Evolutionary conservation across 225 moss, liverwort and hornwort genomes (phyloP), one percentile per base, ranked within the genome.

Genomic region (Straminergon stramineum): DNA sequence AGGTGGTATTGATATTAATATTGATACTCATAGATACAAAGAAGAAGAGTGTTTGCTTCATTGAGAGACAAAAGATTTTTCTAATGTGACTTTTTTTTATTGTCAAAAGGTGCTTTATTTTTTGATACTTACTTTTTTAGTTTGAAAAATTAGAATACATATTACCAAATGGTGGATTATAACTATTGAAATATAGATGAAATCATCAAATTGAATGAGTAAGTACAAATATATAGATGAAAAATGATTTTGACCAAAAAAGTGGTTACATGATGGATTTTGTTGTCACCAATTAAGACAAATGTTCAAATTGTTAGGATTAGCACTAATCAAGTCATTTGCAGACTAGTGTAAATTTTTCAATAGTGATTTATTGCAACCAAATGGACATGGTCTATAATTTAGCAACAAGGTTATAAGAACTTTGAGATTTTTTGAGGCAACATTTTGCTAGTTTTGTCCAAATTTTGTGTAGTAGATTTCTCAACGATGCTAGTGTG

Each of bases 21-120:
- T 70, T 39, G 14, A 70, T 39, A 23, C 4, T 70, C 4, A 41
- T 0, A 0, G 0, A 24, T 1, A 70, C 24, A 70, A 24, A 8
- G 5, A 37, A 41, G 34, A 26, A 41, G 24, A 71, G 0, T 15
- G 15, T 26, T 71, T 41, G 5, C 8, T 1, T 48, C 1, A 0
- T 75, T 48, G 75, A 75, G 2, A 30, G 5, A 19, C 1, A 5
- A 48, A 75, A 1, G 41, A 6, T 2, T n/a, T 4, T 4, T 69
- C 13, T 70, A 4, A 23, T 7, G 6, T 69, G 23, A 12, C 4
- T 23, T 69, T 34, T 61, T 34, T 34, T 31, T 39, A 15, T 0
- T 7, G 0, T 8, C 4, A 27, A n/a, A 43, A 75, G 10, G 0
- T 2, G 1, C 19, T 55, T 53, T 3, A 0, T 14, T 55, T 52